These are phyloP conservation scores for Nemania diffusa DNA, from an alignment of 2,329 filamentous ascomycete genomes.

Conservation along the genomic window DNA sequence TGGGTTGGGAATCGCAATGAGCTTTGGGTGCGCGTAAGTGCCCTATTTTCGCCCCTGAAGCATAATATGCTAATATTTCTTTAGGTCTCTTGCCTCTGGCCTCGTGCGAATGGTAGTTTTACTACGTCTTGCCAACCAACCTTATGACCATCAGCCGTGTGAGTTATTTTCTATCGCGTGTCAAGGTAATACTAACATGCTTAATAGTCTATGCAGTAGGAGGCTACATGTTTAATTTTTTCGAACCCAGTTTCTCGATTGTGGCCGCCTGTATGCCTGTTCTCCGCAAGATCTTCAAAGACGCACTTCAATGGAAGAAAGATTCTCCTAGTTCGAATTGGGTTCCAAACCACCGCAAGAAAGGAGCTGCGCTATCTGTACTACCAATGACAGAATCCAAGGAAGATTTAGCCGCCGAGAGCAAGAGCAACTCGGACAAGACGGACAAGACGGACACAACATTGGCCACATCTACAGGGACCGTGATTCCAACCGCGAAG, in stretches of 20 bases:
- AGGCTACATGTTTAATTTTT: constrained; percentile 37
- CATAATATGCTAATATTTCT: constrained; percentile 6
- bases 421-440: constrained; percentile 7
- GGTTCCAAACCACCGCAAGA: constrained; percentile 8
- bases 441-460: constrained; percentile 28
- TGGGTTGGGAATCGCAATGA: constrained; percentile 38
- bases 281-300: constrained; percentile 34
- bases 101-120: constrained; percentile 28
- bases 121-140: constrained; percentile 5
- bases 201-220: constrained; percentile 31
- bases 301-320: constrained; percentile 31
- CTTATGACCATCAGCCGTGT: constrained; percentile 26
- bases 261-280: constrained; percentile 37
- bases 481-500: neutral
- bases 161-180: neutral
- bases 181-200: constrained; percentile 16
- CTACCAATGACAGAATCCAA: constrained; percentile 26
- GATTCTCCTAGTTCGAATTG: neutral
- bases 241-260: constrained; percentile 34
- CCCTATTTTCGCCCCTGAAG: neutral
- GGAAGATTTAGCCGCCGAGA: neutral
- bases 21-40: constrained; percentile 38
- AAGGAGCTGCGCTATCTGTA: neutral
- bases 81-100: constrained; percentile 31
- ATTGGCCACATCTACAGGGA: neutral